Base-by-base conservation (phyloP, 768 basidiomycete genomes). In the Xerocomus brunneocitrinus region DNA sequence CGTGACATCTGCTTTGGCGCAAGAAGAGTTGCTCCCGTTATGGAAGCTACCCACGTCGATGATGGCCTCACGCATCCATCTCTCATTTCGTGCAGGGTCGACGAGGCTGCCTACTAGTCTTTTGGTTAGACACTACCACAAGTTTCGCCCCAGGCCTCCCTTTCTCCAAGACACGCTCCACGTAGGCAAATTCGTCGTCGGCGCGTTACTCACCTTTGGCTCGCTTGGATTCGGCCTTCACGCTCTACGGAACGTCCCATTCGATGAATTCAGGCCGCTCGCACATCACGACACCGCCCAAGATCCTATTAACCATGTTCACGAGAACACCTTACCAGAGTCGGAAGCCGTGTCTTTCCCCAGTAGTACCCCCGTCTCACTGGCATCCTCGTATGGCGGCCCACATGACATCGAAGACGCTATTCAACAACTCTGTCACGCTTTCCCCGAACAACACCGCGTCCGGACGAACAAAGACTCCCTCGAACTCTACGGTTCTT, bases 401-500 rank as follows among this genome's bases (percentile, higher is more conserved):
- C 70, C 68, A 4, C 57, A 71, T 36, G 80, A 83, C 55, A 56
- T 84, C 19, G 55, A 72, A 58, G 58, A 67, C 22, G 83, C 84
- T 9, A 85, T 86, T 16, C 62, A 71, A 14, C 80, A 85, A 56
- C 71, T 88, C 31, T 72, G 69, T 24, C 55, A 61, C 4, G 66
- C 69, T 13, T 73, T 88, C 59, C 75, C 81, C 6, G 70, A 63
- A n/a, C 64, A 70, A n/a, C 69, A 74, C 36, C 62, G 69, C 16
- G 79, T 87, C 25, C 70, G 74, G 27, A 84, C 81, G 3, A 78
- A 81, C 58, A 70, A 74, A 12, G 73, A 78, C 32, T 69, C 74
- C 16, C 70, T 89, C 25, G 69, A 73, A 42, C 73, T 75, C 31
- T 76, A 86, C 54, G 88, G 88, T 4, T 83, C 79, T 32, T 89